Conservation (phyloP, 371 early-diverging fungal species). For the Zopfochytrium polystomum region DNA sequence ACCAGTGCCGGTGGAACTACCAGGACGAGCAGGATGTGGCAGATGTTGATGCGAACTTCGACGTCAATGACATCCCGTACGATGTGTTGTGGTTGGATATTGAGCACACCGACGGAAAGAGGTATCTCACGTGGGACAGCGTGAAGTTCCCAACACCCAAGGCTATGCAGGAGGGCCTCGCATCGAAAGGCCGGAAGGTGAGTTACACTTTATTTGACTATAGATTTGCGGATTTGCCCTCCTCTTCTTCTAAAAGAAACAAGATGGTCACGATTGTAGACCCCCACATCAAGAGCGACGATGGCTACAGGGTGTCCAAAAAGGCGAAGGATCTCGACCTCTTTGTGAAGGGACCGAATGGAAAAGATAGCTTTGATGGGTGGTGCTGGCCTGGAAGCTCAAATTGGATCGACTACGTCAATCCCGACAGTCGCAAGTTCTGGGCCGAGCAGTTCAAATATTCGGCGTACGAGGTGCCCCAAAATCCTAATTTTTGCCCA, state of each 20-base stretch:
- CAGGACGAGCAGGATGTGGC: slow-evolving; percentile 77
- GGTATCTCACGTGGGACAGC: slow-evolving; percentile 87
- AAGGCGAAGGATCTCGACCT: slow-evolving; percentile 70
- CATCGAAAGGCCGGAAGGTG: slow-evolving; percentile 73
- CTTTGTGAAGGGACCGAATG: slow-evolving; percentile 74
- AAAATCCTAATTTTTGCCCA: no score
- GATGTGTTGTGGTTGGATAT: slow-evolving; percentile 96
- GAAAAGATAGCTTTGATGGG: slow-evolving; percentile 73
- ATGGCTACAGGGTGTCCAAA: slow-evolving; percentile 69
- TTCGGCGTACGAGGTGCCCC: slow-evolving; percentile 61
- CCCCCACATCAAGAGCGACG: slow-evolving; percentile 92
- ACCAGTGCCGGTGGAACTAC: slow-evolving; percentile 94
- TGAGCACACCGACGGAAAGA: slow-evolving; percentile 88
- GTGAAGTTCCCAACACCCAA: slow-evolving; percentile 83
- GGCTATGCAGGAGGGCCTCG: slow-evolving; percentile 78
- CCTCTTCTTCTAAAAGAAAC: no score
- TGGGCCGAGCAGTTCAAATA: slow-evolving; percentile 73
- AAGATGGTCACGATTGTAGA: slow-evolving; percentile 94
- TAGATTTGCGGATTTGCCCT: slow-evolving; percentile 1
- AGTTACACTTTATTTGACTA: no score
- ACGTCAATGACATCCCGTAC: slow-evolving; percentile 79
- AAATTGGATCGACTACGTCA: slow-evolving; percentile 82
- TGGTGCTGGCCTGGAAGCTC: slow-evolving; percentile 93
- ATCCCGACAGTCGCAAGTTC: slow-evolving; percentile 75
- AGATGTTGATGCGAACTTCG: slow-evolving; percentile 78